Evolutionary conservation across 2,329 filamentous ascomycete genomes (phyloP), one percentile per base, ranked within the genome.

Genomic region (Cercospora sp.): DNA sequence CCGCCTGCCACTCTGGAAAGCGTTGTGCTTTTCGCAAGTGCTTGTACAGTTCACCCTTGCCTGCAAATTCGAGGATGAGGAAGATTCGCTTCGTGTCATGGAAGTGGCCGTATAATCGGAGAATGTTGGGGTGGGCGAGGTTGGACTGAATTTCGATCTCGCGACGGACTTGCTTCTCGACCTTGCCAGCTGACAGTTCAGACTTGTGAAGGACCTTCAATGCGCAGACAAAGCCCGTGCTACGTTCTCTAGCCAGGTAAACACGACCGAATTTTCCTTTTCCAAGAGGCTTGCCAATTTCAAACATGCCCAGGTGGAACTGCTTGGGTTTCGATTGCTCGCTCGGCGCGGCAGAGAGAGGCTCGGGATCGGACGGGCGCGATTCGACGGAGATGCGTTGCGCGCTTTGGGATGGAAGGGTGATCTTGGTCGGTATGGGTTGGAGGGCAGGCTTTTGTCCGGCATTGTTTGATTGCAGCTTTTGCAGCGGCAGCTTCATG

Each of bases 141-240:
- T 96, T 93, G 75, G 89, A 92, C 81, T 96, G 92, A 75, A 96
- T 96, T 79, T 96, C 92, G 70, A 96, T 93, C 80, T 96, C 92
- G 75, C 92, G 89, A 33, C 92, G 88, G 65, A 95, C 90, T 81
- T 95, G 92, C 83, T 93, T 94, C 82, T 96, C 92, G 55, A 95
- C 91, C 66, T 89, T 89, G 65, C 91, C 91, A 72, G 92, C 88
- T 76, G 92, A 89, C 68, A 95, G 82, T 80, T 95, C 92, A 70
- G 86, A 89, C 82, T 95, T 96, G 85, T 95, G 91, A 59, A 94
- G 84, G 59, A 94, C 91, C 80, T 96, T 96, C 68, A 96, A 85
- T 1, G 91, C 92, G 80, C 92, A 96, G 71, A 96, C 90, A 80
- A 94, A 96, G 70, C 90, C 90, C 28, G 88, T 91, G 55, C 85